phyloP scores from a whole-genome alignment of 768 basidiomycete genomes.

The Mycena haematopus region DNA sequence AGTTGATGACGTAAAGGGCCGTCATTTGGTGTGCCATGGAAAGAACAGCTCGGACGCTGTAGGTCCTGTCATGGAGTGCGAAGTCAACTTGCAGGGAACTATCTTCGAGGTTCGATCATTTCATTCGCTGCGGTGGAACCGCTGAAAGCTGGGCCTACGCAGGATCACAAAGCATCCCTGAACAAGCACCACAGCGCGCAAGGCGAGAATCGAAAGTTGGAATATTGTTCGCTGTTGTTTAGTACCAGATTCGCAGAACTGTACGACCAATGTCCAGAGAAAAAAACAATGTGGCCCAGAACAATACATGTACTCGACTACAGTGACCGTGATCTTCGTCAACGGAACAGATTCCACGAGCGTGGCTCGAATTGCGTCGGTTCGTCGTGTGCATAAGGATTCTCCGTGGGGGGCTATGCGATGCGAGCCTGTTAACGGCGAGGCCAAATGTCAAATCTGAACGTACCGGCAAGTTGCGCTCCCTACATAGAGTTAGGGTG shows the following conservation, averaged over 20 bases:
- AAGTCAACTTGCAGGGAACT: slow-evolving; percentile 15
- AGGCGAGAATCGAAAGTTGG: not conserved
- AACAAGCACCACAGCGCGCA: not conserved
- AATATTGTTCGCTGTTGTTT: not conserved
- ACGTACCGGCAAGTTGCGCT: slow-evolving; percentile 81
- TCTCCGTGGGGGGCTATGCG: slow-evolving; percentile 50
- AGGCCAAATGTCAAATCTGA: not conserved
- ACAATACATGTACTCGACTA: slow-evolving; percentile 2
- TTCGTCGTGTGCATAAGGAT: slow-evolving; percentile 50
- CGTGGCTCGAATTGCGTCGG: slow-evolving; percentile 22
- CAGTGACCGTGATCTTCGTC: not conserved
- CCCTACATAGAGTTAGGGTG: slow-evolving; percentile 49
- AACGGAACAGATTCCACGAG: slow-evolving; percentile 21
- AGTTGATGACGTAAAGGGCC: no score
- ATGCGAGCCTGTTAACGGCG: not conserved
- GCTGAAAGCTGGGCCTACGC: not conserved
- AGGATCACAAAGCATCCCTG: slow-evolving; percentile 22
- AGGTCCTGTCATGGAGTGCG: not conserved
- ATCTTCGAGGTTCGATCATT: slow-evolving; percentile 20
- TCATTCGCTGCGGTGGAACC: not conserved
- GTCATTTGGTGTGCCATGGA: slow-evolving; percentile 27
- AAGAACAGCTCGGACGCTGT: slow-evolving; percentile 24
- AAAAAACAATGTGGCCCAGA: not conserved
- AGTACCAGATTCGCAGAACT: not conserved
- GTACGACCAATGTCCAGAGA: not conserved